These are phyloP conservation scores for Harringtonia lauricola DNA, from an alignment of 2,329 filamentous ascomycete species.

Conservation along the genomic window DNA sequence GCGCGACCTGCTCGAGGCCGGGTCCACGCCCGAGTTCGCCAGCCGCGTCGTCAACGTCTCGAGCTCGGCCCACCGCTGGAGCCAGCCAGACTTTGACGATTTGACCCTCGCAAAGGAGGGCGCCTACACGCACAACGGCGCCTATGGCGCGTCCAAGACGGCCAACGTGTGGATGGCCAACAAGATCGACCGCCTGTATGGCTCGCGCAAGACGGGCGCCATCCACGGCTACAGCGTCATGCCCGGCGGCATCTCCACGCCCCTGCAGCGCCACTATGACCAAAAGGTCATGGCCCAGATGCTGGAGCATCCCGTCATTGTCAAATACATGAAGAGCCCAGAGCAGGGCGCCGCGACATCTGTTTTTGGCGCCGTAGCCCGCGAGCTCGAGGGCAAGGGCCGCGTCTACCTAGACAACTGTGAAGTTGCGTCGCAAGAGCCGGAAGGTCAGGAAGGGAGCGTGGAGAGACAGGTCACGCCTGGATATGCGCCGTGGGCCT, in stretches of 20 bases:
- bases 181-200: constrained; percentile 32
- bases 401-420: constrained; percentile 30
- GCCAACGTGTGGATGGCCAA: constrained; percentile 23
- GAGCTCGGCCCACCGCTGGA: constrained; percentile 26
- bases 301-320: background rate
- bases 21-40: constrained; percentile 24
- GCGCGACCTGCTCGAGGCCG: constrained; percentile 27
- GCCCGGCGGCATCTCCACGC: constrained; percentile 29
- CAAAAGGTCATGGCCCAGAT: constrained; percentile 9
- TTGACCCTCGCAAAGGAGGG: constrained; percentile 22
- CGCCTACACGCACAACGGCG: constrained; percentile 21
- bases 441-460: background rate
- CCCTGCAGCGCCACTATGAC: constrained; percentile 15
- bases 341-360: constrained; percentile 32
- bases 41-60: constrained; percentile 34
- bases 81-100: constrained; percentile 24
- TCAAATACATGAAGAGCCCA: constrained; percentile 15
- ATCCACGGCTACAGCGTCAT: constrained; percentile 30
- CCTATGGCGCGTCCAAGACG: constrained; percentile 24
- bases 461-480: background rate
- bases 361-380: constrained; percentile 25
- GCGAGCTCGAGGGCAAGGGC: constrained; percentile 27
- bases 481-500: constrained; percentile 6
- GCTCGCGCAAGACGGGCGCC: constrained; percentile 15
- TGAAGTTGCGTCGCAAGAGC: constrained; percentile 15